Evolutionary conservation across 129 eudicot species (phyloP), one percentile per base, ranked within the genome.

Genomic region (Pittosporum tobira): DNA sequence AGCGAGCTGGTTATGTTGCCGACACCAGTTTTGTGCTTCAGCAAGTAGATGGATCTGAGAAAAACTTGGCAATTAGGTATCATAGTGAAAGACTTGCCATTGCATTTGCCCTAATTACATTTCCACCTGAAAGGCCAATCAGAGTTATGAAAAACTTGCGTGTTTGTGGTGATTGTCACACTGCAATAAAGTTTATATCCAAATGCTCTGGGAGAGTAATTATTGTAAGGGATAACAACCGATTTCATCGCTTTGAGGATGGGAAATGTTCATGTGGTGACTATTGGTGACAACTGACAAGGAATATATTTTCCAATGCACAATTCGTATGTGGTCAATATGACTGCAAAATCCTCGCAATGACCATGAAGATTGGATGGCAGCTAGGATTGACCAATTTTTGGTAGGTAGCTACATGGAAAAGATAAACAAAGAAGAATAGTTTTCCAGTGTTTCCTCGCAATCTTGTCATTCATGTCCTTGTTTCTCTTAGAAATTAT

Each of bases 91-190:
- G 95, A 63, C 65, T 89, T 38, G 97, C 97, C 13, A 78, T 89
- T 65, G 93, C 88, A 3, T 89, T 82, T 82, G 88, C 83, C 1
- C 76, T 89, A 3, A 85, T 89, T 40, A 77, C 83, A 0, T 82
- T 85, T 59, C 75, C 79, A 49, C 76, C 75, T n/a, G 78, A 75
- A 42, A 73, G 93, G 77, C 88, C 85, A 16, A 85, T 89, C 51
- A 75, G 95, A 40, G 67, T 89, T 54, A 85, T 89, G 95, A 89
- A 89, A 65, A 89, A 89, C 73, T 71, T 89, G 76, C 83, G 95
- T 2, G 77, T 89, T 13, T 89, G 94, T 65, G 95, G 95, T 52
- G 95, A 89, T 82, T 89, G 97, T 62, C 97, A 89, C 61, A 76
- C 59, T 30, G 97, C 97, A 0, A 85, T 89, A 27, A 88, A 89